Evolutionary conservation across 805 yeast genomes (phyloP), one percentile per base, ranked within the genome.

Genomic region (Kazachstania taianensis): DNA sequence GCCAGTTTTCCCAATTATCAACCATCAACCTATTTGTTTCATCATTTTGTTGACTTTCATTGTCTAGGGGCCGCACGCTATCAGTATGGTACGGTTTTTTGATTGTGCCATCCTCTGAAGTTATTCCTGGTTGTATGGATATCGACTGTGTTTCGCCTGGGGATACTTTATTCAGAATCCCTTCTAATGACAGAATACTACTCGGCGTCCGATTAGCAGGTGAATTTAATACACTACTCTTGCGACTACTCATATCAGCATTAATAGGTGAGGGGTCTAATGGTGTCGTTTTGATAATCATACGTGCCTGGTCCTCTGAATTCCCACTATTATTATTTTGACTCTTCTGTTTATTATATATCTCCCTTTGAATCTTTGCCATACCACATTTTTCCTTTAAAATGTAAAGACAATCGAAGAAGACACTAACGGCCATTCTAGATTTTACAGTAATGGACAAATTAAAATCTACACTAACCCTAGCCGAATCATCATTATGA

Each of bases 351-450:
- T 22, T n/a, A 22, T 9, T n/a, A 22, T 9, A 22, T 9, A 22
- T n/a, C 3, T 32, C 29, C 59, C 58, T 44, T 23, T 62, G 71
- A 32, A 75, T 66, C 43, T 77, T 77, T 37, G 81, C 75, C 80
- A 85, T 81, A 12, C 96, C 96, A 40, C 84, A 83, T 54, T 83
- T 80, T 46, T 84, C 87, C 48, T 95, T 65, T 49, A 92, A 63
- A 3, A 83, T 70, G 74, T 87, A 82, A 34, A 89, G 63, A 48
- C 89, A 79, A 59, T 92, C 98, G 58, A 87, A 92, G 49, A 89
- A 85, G 2, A 87, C 85, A 39, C 89, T 79, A 0, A 94, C 96
- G 7, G 94, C 73, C 94, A 85, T 81, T 46, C 97, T 71, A 4
- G 94, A 78, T 33, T 82, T 68, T 12, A 87, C 78, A 3, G 70